Conservation (phyloP, 1,139 yeast species). For the Yamadazyma diddensiae region DNA sequence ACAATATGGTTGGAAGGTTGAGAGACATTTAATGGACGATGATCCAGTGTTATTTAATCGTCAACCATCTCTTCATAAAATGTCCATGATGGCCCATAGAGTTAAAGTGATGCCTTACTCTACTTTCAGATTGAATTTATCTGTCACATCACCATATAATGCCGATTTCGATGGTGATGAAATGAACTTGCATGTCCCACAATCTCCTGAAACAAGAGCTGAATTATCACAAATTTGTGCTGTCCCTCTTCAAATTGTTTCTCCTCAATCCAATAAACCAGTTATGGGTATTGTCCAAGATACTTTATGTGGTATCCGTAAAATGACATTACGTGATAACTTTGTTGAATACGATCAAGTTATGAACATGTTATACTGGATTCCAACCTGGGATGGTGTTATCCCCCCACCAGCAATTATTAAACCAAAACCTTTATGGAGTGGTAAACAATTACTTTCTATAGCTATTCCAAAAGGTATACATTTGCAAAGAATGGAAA, state of each 20-base stretch:
- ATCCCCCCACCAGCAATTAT: slow-evolving; percentile 95
- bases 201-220: slow-evolving; percentile 96
- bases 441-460: slow-evolving; percentile 93
- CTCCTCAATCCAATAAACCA: slow-evolving; percentile 98
- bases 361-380: slow-evolving; percentile 96
- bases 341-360: slow-evolving; percentile 92
- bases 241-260: slow-evolving; percentile 94
- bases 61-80: slow-evolving; percentile 98
- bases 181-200: slow-evolving; percentile 99
- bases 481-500: slow-evolving; percentile 87
- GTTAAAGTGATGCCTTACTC: slow-evolving; percentile 99
- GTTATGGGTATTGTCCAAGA: slow-evolving; percentile 99
- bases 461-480: slow-evolving; percentile 95
- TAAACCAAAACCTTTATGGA: slow-evolving; percentile 96
- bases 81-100: slow-evolving; percentile 99
- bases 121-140: slow-evolving; percentile 91
- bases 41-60: slow-evolving; percentile 98
- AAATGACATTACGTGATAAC: slow-evolving; percentile 86
- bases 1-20: slow-evolving; percentile 99
- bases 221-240: slow-evolving; percentile 94
- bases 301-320: slow-evolving; percentile 94
- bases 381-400: slow-evolving; percentile 98
- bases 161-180: slow-evolving; percentile 99
- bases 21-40: slow-evolving; percentile 94
- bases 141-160: slow-evolving; percentile 97